A percentile compares a stretch with the other conserved stretches of the same genome.
phyloP scores from a whole-genome alignment of 2,329 filamentous ascomycete genomes.

The Zalaria obscura region DNA sequence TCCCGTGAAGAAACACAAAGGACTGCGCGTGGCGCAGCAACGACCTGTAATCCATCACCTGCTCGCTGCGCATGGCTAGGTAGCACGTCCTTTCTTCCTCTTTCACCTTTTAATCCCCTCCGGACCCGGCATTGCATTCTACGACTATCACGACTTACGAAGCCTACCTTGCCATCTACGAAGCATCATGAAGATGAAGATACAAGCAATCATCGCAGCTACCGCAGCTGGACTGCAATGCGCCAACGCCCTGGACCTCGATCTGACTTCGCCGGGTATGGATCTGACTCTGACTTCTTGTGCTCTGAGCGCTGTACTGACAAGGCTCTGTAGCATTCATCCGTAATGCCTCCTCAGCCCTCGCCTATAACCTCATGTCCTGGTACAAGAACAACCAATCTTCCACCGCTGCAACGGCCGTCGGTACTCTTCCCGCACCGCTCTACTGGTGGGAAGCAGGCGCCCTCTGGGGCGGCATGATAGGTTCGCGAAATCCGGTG shows the following conservation, averaged over 20 bases:
- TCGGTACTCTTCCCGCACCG: constrained; percentile 27
- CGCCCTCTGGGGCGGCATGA: constrained; percentile 13
- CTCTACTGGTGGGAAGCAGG: constrained; percentile 35
- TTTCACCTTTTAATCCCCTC: no score
- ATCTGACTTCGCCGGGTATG: constrained; percentile 2
- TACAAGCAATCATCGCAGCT: constrained; percentile 1
- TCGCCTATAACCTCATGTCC: constrained; percentile 19
- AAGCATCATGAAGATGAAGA: constrained; percentile 1
- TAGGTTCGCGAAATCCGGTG: constrained; percentile 10
- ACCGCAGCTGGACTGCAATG: constrained; percentile 4
- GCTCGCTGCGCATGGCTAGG: no score
- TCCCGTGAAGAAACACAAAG: no score
- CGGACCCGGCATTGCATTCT: no score
- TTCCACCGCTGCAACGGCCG: constrained; percentile 11
- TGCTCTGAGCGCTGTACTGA: neutral
- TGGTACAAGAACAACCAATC: constrained; percentile 20
- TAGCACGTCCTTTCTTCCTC: no score
- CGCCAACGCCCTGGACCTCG: constrained; percentile 3
- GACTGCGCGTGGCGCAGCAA: no score
- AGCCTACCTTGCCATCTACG: neutral
- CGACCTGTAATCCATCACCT: no score
- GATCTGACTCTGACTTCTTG: neutral
- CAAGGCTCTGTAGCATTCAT: constrained; percentile 14
- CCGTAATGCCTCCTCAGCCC: constrained; percentile 14
- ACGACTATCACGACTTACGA: neutral